Evolutionary conservation across 169 alveolate species (phyloP).

Genomic region (Eimeria praecox): DNA sequence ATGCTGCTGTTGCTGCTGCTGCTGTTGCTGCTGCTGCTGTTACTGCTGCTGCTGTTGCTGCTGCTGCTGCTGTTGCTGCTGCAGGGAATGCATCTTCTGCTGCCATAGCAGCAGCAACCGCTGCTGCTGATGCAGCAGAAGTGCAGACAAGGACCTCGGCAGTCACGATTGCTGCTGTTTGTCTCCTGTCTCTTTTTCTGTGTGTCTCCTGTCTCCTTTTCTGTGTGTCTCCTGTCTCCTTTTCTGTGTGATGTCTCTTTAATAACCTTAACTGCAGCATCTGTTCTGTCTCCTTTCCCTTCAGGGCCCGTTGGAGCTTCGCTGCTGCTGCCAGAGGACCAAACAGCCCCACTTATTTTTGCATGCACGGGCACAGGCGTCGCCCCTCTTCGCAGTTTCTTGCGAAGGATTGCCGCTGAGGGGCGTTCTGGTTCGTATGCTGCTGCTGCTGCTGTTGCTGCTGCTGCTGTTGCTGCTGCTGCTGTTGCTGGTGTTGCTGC

Average conservation of each 20-base stretch:
- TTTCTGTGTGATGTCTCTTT: background rate
- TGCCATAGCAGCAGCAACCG: background rate
- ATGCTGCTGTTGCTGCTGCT: background rate
- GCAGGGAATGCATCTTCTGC: background rate
- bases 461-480: background rate
- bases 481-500: background rate
- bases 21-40: background rate
- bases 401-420: slow-evolving; percentile 12
- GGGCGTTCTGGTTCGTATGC: slow-evolving; percentile 5
- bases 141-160: background rate
- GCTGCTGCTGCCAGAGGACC: slow-evolving; percentile 46
- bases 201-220: background rate
- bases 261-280: background rate
- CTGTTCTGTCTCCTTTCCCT: background rate
- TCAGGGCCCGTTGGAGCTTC: slow-evolving; percentile 68
- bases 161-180: background rate
- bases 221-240: background rate
- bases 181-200: background rate
- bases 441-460: background rate
- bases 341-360: background rate
- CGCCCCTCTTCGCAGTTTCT: slow-evolving; percentile 57
- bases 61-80: background rate
- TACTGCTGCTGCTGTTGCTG: background rate
- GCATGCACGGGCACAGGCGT: slow-evolving; percentile 70
- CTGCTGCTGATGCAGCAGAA: background rate